Base-by-base conservation (phyloP, 331 rosid species). In the Malus hybrid region DNA sequence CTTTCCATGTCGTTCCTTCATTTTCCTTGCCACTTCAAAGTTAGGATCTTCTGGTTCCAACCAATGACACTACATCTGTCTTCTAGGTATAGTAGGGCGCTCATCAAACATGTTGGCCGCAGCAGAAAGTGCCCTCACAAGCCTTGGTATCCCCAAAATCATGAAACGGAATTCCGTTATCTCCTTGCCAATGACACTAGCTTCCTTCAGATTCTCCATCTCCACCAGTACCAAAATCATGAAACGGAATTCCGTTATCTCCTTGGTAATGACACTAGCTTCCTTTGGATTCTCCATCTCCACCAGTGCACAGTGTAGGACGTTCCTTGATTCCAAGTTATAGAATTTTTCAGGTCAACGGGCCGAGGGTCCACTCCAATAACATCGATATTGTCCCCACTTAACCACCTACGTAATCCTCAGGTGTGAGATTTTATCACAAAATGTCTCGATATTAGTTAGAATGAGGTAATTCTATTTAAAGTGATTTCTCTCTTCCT, bases 121-220 rank as follows among this genome's bases (percentile, higher is more conserved):
- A 7, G 92, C 89, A 66, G 68, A 85, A 29, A 64, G 81, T 13
- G 95, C 96, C 83, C 92, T 88, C 70, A 87, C 92, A 0, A 96
- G 97, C 61, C 99, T 86, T n/a, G 99, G 97, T 91, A 87, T 88
- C 80, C 99, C 99, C 36, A 88, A 79, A 78, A 94, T 86, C 99
- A 94, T 91, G 84, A 94, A 94, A n/a, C 89, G 92, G 75, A 78
- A 80, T 34, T 85, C 81, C 1, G 28, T 7, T 36, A 85, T 44
- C 83, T 79, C 83, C 2, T 80, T 48, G 63, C 81, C 18, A 55
- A 94, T 70, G 22, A 84, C 86, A 56, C 57, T 33, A 9, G 76
- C 99, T 84, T 88, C 82, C 83, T 83, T 86, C 7, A 32, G 6
- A 32, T 87, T 82, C 62, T 90, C 96, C 85, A 94, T 65, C 79